Evolutionary conservation across 1,139 yeast species (phyloP), one percentile per base, ranked within the genome.

Genomic region (Pichia norvegensis): DNA sequence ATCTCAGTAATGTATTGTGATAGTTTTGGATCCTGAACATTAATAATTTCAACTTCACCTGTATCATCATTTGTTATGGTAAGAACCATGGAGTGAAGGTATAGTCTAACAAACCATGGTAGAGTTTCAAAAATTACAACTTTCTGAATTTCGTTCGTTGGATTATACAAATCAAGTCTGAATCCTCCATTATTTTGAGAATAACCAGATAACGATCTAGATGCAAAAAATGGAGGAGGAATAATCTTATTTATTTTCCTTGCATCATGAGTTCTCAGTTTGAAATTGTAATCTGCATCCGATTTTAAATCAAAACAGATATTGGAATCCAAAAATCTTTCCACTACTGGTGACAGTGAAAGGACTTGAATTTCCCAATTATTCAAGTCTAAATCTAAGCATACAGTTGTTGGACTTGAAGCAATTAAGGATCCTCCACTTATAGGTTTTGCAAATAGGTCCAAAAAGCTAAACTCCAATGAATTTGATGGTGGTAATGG

Each of bases 51-150:
- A 0, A 56, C 46, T 20, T 52, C 54, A 6, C 39, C 43, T 9
- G 33, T 19, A 20, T 47, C 50, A 20, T 49, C 50, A 40, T 29
- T 37, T 1, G 35, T 58, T 11, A 61, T 46, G 1, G 59, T 49
- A 4, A 74, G 54, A 1, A 67, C 62, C 49, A 88, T 63, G 0
- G 95, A 80, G 55, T 86, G 88, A 43, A 92, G 66, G 59, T 85
- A 92, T 4, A 87, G 66, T 54, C 94, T 77, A 79, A 90, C 82
- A 62, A 78, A 92, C 98, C 98, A 92, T 0, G 99, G 99, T 33
- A 88, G 69, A 0, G 88, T 74, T 62, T 92, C 97, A 57, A 81
- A 82, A 56, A 85, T 85, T 1, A 79, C 67, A 44, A 88, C 69
- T 4, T 66, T 64, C 1, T 79, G 74, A 0, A 73, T 63, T 7